Percentiles rank a stretch among this genome's conserved stretches.
These are phyloP conservation scores for Neurospora pannonica DNA, from an alignment of 495 filamentous ascomycete genomes.

Conservation along the genomic window DNA sequence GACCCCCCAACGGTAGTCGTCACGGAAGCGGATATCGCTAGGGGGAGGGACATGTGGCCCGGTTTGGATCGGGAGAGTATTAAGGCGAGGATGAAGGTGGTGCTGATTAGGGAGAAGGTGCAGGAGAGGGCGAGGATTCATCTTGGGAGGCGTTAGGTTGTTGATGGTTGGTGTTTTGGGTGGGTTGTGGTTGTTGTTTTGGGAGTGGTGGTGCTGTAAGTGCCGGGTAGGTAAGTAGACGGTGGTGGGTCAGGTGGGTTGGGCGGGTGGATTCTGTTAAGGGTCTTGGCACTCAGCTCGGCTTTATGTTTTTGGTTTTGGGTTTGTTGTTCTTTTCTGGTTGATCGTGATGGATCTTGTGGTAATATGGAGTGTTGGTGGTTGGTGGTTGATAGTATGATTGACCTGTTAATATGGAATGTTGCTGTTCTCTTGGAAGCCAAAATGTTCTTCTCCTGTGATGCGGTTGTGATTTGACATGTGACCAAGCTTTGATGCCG, in stretches of 20 bases:
- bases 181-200: not conserved
- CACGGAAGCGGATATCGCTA: not conserved
- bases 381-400: not conserved
- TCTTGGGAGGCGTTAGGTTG: not conserved
- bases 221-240: not conserved
- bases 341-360: not conserved
- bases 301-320: not conserved
- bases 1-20: not conserved
- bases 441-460: not conserved
- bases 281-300: not conserved
- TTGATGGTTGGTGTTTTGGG: not conserved
- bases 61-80: not conserved
- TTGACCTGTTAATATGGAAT: not conserved
- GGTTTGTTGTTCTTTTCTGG: not conserved
- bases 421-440: not conserved
- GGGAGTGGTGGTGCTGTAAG: not conserved
- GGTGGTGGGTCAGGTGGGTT: not conserved
- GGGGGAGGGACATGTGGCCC: not conserved
- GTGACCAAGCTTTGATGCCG: not conserved
- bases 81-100: not conserved
- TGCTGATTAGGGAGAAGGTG: not conserved
- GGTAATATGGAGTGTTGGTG: not conserved
- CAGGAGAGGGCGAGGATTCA: not conserved
- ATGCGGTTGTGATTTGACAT: not conserved
- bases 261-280: not conserved